phyloP scores from a whole-genome alignment of 2,329 filamentous ascomycete genomes.

The Clarireedia paspali region DNA sequence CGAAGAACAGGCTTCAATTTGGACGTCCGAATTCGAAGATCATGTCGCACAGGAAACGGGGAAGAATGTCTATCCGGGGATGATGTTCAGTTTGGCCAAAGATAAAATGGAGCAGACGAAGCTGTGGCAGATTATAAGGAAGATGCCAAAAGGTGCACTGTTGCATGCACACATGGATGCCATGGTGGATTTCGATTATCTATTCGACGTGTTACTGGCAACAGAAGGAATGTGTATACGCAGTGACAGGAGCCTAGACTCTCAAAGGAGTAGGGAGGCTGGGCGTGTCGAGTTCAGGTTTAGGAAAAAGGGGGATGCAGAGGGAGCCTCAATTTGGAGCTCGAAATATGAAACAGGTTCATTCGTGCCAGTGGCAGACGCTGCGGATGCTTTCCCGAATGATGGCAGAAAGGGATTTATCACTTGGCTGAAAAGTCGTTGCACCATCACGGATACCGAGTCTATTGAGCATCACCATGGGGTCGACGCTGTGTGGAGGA shows the following conservation, averaged over 20 bases:
- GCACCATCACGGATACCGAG: slow-evolving; percentile 64
- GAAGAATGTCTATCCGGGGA: slow-evolving; percentile 70
- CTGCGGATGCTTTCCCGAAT: slow-evolving; percentile 67
- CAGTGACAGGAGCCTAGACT: slow-evolving; percentile 48
- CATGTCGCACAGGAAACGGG: slow-evolving; percentile 54
- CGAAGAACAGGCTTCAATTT: slow-evolving; percentile 67
- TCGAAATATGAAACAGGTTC: slow-evolving; percentile 46
- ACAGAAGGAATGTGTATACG: slow-evolving; percentile 68
- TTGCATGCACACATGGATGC: slow-evolving; percentile 86
- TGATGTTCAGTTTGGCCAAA: slow-evolving; percentile 88
- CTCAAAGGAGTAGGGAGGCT: slow-evolving; percentile 43
- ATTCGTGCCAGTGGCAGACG: slow-evolving; percentile 37
- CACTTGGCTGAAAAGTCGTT: slow-evolving; percentile 67
- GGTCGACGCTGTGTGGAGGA: slow-evolving; percentile 74
- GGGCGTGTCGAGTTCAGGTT: slow-evolving; percentile 57
- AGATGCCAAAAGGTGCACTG: slow-evolving; percentile 82
- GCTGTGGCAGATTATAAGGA: slow-evolving; percentile 76
- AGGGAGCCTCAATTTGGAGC: slow-evolving; percentile 52
- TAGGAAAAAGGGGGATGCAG: slow-evolving; percentile 35
- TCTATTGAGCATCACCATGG: slow-evolving; percentile 75
- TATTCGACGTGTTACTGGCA: slow-evolving; percentile 63
- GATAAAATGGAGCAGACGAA: slow-evolving; percentile 77
- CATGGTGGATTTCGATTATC: slow-evolving; percentile 80
- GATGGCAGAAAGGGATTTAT: slow-evolving; percentile 66
- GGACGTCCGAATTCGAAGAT: slow-evolving; percentile 69